phyloP scores from a whole-genome alignment of 805 yeast species.

The Schwanniomyces occidentalis region DNA sequence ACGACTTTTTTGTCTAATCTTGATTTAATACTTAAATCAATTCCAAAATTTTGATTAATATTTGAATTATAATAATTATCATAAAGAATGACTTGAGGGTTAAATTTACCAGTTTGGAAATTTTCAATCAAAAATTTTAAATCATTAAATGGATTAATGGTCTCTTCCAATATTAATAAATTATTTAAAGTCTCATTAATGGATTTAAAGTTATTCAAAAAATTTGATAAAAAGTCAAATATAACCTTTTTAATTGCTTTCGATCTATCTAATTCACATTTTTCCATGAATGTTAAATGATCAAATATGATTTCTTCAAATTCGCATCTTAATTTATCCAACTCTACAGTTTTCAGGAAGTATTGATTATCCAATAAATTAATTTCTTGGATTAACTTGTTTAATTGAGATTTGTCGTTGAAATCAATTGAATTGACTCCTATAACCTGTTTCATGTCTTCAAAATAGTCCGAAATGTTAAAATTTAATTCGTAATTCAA shows the following conservation, averaged over 20 bases:
- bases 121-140: constrained; percentile 63
- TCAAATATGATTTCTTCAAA: constrained; percentile 73
- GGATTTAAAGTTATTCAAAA: constrained; percentile 59
- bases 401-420: constrained; percentile 52
- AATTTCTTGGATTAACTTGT: constrained; percentile 57
- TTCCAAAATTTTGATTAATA: constrained; percentile 73
- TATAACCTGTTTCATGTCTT: constrained; percentile 46
- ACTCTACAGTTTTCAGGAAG: constrained; percentile 46
- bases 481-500: constrained; percentile 12
- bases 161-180: constrained; percentile 63
- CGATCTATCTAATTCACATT: constrained; percentile 77
- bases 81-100: constrained; percentile 70
- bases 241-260: constrained; percentile 75
- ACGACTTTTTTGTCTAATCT: constrained; percentile 72
- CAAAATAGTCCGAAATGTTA: constrained; percentile 28
- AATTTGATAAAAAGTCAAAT: constrained; percentile 66
- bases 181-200: constrained; percentile 62
- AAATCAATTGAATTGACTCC: constrained; percentile 44
- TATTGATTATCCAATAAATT: constrained; percentile 57
- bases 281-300: constrained; percentile 74
- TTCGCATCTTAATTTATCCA: constrained; percentile 69
- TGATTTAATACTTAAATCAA: constrained; percentile 69
- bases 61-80: constrained; percentile 78
- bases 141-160: constrained; percentile 70
- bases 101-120: constrained; percentile 71